Evolutionary conservation across 768 basidiomycete genomes (phyloP).

Genomic region (Lentinula sp.): DNA sequence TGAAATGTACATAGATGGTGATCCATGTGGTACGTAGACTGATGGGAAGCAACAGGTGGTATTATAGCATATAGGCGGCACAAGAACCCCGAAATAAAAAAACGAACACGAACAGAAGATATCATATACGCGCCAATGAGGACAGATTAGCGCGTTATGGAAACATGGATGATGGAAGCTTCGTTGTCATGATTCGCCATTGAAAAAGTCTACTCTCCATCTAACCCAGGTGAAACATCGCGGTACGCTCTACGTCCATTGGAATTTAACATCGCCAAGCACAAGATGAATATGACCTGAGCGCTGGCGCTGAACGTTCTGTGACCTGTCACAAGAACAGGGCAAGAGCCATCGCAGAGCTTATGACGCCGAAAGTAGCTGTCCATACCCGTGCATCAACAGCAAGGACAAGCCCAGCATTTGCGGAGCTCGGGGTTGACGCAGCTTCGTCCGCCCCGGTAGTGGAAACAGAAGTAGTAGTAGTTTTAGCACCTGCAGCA

Average conservation of each 20-base stretch:
- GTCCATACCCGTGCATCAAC: conserved; percentile 9
- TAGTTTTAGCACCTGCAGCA: not conserved
- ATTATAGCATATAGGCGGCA: not conserved
- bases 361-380: conserved; percentile 9
- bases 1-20: not conserved
- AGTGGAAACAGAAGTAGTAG: not conserved
- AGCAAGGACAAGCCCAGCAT: conserved; percentile 10
- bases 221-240: not conserved
- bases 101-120: not conserved
- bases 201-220: not conserved
- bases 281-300: not conserved
- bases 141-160: not conserved
- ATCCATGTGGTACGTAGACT: too few relatives aligned
- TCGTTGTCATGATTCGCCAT: not conserved
- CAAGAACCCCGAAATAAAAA: not conserved
- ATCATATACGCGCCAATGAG: not conserved
- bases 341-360: conserved; percentile 14
- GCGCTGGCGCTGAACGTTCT: not conserved
- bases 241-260: not conserved
- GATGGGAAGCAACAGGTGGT: not conserved
- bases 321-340: conserved; percentile 13
- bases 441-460: not conserved
- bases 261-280: not conserved
- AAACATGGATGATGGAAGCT: not conserved
- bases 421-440: conserved; percentile 7